Base-by-base conservation (phyloP, 2,329 filamentous ascomycete genomes). In the Diaporthe citriasiana region DNA sequence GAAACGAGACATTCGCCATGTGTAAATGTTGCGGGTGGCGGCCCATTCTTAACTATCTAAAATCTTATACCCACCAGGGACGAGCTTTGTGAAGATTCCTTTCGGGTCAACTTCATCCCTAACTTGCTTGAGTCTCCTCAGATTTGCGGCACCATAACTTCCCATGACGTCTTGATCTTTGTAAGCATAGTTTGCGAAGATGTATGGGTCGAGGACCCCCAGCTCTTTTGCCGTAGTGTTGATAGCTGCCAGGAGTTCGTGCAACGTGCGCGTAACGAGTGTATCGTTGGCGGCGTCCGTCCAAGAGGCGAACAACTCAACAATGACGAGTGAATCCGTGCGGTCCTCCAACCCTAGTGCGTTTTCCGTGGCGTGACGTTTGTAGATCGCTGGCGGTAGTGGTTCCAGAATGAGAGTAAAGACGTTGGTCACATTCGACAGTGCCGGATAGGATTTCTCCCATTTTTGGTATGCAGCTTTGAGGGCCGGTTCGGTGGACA, bases 121-220 rank as follows among this genome's bases (percentile, higher is more conserved):
- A 3, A 74, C 25, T 35, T 69, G 51, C 40, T 53, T 38, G 35
- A 76, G 27, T 7, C 47, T 38, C 15, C 65, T 19, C 4, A 76
- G 25, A 30, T 57, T 74, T 8, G 19, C 47, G 10, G 51, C 40
- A 8, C 74, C 73, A 38, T 76, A 76, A 42, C 69, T 73, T 4
- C 51, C 63, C 19, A 76, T 66, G 4, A 73, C 70, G 10, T 74
- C 59, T 35, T 76, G 73, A 47, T 57, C 72, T 10, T 59, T 35
- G 17, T 55, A 73, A 33, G 74, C 74, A 50, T 74, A 76, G 19
- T 76, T 76, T 9, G 74, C 59, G 30, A 74, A 76, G 19, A 71
- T 45, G n/a, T 68, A 76, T 2, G 72, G 53, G 42, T 76, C 72
- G 17, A 65, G 57, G 12, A 59, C 60, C 3, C 50, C 68, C 38